Conservation (phyloP, 768 basidiomycete genomes). For the Tulasnella sp. region DNA sequence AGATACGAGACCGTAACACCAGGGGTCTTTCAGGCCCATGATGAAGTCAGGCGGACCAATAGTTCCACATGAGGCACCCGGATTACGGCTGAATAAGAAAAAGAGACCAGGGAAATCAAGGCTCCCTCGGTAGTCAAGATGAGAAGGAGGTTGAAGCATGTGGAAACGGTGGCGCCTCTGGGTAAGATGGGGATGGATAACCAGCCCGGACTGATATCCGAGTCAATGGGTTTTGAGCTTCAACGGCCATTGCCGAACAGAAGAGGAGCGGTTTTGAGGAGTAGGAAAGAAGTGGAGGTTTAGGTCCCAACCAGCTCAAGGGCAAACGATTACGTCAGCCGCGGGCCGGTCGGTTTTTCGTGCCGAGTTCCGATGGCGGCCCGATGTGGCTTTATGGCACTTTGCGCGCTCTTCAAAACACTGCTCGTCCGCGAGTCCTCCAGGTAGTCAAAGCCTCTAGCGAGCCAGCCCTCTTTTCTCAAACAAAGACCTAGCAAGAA, state of each 20-base stretch:
- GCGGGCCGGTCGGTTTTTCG: slow-evolving; percentile 2
- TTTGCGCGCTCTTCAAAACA: neutral
- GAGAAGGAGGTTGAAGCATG: neutral
- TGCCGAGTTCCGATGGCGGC: slow-evolving; percentile 17
- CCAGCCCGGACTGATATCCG: neutral
- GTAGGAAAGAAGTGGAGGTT: neutral
- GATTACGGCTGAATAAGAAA: neutral
- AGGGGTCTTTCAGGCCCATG: neutral
- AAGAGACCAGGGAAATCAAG: neutral
- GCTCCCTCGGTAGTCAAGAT: neutral
- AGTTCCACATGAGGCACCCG: slow-evolving; percentile 6
- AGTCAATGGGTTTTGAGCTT: slow-evolving; percentile 11
- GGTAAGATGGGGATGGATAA: neutral
- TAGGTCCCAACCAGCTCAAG: neutral
- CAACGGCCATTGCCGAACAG: slow-evolving; percentile 7
- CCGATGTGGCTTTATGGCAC: neutral
- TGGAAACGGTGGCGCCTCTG: neutral
- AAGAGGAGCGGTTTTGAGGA: slow-evolving; percentile 1
- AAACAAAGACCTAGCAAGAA: neutral
- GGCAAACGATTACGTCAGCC: neutral
- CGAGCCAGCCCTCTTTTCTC: neutral
- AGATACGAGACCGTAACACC: neutral
- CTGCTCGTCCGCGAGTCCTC: neutral
- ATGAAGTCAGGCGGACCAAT: neutral
- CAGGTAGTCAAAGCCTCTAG: neutral